Percentiles rank a stretch among this genome's conserved stretches.
Evolutionary conservation across 331 rosid genomes (phyloP).

Genomic region (Stylosanthes scabra): DNA sequence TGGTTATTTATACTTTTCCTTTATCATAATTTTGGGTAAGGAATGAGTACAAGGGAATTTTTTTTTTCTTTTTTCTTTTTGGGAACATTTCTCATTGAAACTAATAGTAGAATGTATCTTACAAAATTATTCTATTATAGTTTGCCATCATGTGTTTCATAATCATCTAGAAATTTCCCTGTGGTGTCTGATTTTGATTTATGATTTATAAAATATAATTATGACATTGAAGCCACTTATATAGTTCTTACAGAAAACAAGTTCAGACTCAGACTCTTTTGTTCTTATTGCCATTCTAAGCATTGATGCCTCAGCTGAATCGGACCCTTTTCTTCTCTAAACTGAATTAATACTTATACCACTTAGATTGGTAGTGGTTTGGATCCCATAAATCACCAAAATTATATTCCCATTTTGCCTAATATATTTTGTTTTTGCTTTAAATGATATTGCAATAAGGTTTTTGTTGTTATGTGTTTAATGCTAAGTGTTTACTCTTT

Average conservation of each 20-base stretch:
- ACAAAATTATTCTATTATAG: no score
- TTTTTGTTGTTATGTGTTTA: constrained; percentile 19
- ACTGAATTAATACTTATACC: not conserved
- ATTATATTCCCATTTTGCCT: not conserved
- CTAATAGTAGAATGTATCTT: no score
- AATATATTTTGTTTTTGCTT: not conserved
- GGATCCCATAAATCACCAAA: not conserved
- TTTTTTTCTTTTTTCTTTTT: no score
- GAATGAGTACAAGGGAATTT: not conserved
- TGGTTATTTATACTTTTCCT: no score
- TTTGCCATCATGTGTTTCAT: no score
- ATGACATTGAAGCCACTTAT: constrained; percentile 3
- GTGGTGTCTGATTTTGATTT: constrained; percentile 17
- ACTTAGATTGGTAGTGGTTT: not conserved
- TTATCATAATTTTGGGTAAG: no score
- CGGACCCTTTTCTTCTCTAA: not conserved
- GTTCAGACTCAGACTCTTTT: not conserved
- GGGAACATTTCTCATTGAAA: no score
- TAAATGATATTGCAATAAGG: not conserved
- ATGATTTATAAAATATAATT: not conserved
- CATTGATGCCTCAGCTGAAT: constrained; percentile 4
- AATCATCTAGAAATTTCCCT: no score
- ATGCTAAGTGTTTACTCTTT: constrained; percentile 16
- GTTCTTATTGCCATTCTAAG: constrained; percentile 5
- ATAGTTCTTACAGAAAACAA: constrained; percentile 10